Base-by-base conservation (phyloP, 306 rosid species). In the Casuarina glauca region DNA sequence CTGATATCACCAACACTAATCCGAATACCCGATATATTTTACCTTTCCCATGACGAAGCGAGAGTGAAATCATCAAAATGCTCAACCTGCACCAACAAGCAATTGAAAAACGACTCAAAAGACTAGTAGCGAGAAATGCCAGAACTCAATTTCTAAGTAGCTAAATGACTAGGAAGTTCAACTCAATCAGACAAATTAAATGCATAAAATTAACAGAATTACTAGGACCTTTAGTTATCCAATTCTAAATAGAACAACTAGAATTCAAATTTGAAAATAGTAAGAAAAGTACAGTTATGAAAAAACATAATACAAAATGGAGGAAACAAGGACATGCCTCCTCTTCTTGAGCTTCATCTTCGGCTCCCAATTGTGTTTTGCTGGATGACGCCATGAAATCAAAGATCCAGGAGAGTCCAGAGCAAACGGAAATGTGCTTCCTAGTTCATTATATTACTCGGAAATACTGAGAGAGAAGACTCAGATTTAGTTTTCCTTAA, bases 11-110 rank as follows among this genome's bases (percentile, higher is more conserved):
- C 9, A 48, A 8, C 51, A 11, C 51, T 1, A 48, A 9, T 48
- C 51, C 51, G 51, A 20, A 19, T 20, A 49, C 52, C 11, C 45
- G 61, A n/a, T 70, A 54, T 61, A 36, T 70, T 51, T 39, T 79
- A 95, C 98, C 96, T 90, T 87, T 95, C 98, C 98, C 98, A 95
- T 19, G 97, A 84, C 62, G 98, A 91, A 38, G 98, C 98, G 44
- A 95, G 87, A 52, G 98, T 95, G 90, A 95, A 95, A 86, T 95
- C 98, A 76, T 92, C 97, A 55, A 95, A 95, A 85, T 95, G 97
- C 85, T 95, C 97, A 78, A 88, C 80, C 98, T 95, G 93, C 84
- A 76, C 49, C 43, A 45, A 72, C 32, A 67, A 13, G 32, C 51
- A 71, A 58, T 42, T 67, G 49, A 43, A 42, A n/a, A 41, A 42